Evolutionary conservation across 2,329 filamentous ascomycete species (phyloP).

Genomic region (Penicillium digitatum): DNA sequence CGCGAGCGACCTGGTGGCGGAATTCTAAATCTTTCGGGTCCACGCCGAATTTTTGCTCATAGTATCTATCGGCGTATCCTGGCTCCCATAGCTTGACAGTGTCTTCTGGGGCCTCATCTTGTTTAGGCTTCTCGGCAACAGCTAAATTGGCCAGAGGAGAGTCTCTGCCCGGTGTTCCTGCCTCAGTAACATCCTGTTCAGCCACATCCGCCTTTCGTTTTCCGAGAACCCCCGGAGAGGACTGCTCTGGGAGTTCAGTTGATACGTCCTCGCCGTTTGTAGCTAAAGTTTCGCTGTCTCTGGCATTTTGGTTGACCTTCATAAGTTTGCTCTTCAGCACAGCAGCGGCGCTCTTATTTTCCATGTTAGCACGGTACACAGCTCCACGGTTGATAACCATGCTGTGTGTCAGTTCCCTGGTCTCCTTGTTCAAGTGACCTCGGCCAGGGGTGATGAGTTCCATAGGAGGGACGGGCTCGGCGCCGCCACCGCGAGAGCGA

Average conservation of each 20-base stretch:
- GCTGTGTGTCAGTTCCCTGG: constrained; percentile 70
- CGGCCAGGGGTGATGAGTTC: constrained; percentile 57
- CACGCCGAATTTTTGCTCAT: constrained; percentile 91
- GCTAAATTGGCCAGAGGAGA: constrained; percentile 54
- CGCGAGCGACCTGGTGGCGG: constrained; percentile 77
- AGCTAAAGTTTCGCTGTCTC: constrained; percentile 23
- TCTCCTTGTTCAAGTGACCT: constrained; percentile 53
- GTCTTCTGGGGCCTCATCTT: constrained; percentile 67
- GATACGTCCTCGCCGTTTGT: constrained; percentile 27
- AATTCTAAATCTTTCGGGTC: constrained; percentile 78
- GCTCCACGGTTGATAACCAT: constrained; percentile 75
- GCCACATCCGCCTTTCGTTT: constrained; percentile 66
- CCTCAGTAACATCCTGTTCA: constrained; percentile 55
- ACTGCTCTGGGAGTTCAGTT: constrained; percentile 26
- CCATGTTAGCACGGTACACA: constrained; percentile 65
- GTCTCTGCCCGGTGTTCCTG: constrained; percentile 56
- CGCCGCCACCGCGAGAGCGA: constrained; percentile 25
- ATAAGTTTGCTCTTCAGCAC: constrained; percentile 78
- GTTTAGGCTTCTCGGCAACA: constrained; percentile 45
- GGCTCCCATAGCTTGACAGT: constrained; percentile 90
- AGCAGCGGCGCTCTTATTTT: constrained; percentile 93
- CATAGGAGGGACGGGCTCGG: constrained; percentile 43
- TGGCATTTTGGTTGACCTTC: constrained; percentile 27
- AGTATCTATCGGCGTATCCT: constrained; percentile 92
- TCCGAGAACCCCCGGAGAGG: constrained; percentile 34